Conservation (phyloP, 2,329 filamentous ascomycete genomes). For the Proliferodiscus dingleyae region DNA sequence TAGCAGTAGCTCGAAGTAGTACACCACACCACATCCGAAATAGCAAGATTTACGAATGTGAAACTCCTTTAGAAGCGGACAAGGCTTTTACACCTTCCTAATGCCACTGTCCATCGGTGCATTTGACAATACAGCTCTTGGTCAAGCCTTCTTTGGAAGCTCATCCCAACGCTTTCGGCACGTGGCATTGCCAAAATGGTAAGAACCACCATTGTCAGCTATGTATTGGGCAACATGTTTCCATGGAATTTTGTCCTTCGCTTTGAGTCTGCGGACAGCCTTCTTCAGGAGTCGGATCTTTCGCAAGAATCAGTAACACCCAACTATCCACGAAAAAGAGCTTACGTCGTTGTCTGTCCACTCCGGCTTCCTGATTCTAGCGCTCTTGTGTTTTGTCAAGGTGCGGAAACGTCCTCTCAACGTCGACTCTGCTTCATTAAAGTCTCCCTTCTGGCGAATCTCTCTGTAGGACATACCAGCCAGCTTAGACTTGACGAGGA, state of each 20-base stretch:
- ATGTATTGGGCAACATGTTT: conserved; percentile 53
- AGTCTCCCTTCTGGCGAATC: conserved; percentile 51
- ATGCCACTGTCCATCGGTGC: background rate
- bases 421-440: conserved; percentile 65
- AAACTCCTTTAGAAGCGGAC: background rate
- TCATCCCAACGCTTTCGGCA: conserved; percentile 55
- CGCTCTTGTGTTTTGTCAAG: conserved; percentile 57
- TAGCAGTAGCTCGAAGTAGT: background rate
- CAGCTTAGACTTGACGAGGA: conserved; percentile 49
- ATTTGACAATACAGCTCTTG: background rate
- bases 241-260: conserved; percentile 47
- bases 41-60: background rate
- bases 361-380: conserved; percentile 59
- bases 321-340: conserved; percentile 14
- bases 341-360: conserved; percentile 63
- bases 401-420: conserved; percentile 63
- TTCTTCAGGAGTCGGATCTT: conserved; percentile 42
- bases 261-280: conserved; percentile 37
- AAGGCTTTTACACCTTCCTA: background rate
- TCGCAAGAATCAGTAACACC: background rate
- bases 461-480: conserved; percentile 60
- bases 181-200: conserved; percentile 54
- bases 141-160: conserved; percentile 16
- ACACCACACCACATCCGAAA: background rate
- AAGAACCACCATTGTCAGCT: conserved; percentile 45